These are phyloP conservation scores for Cicer cuneatum DNA, from an alignment of 306 rosid species.

Conservation along the genomic window DNA sequence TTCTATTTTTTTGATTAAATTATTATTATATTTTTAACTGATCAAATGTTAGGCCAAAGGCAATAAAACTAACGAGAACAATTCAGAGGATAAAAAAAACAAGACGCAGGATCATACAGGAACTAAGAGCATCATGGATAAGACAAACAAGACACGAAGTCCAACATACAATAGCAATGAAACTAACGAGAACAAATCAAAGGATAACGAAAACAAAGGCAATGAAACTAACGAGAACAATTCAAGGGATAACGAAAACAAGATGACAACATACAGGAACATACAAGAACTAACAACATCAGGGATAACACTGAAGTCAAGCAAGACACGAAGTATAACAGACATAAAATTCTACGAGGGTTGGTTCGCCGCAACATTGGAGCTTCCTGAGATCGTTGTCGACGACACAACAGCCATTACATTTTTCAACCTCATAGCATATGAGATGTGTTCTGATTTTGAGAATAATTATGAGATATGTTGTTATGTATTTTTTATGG, in stretches of 20 bases:
- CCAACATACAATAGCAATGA: too few species aligned
- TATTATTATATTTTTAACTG: too few species aligned
- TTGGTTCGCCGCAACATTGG: background rate
- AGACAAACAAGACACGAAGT: background rate
- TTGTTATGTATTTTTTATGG: conserved; percentile 44
- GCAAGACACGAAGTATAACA: background rate
- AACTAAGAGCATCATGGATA: conserved; percentile 41
- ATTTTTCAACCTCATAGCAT: conserved; percentile 10
- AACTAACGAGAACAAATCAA: background rate
- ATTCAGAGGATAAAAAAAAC: too few species aligned
- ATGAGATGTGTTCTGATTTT: conserved; percentile 52
- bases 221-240: too few species aligned
- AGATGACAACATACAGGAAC: conserved; percentile 18
- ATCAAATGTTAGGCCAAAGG: background rate
- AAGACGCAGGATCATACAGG: conserved; percentile 19
- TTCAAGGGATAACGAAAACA: background rate
- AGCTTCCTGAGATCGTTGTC: conserved; percentile 10
- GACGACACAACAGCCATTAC: conserved; percentile 32
- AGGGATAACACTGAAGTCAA: conserved; percentile 30
- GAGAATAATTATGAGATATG: conserved; percentile 36
- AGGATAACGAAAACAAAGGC: too few species aligned
- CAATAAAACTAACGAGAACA: background rate
- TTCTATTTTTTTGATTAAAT: too few species aligned
- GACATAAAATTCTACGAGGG: background rate
- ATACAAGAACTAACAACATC: conserved; percentile 33